A percentile compares a stretch with the other conserved stretches of the same genome.
These are phyloP conservation scores for Colletotrichum shisoi DNA, from an alignment of 2,329 filamentous ascomycete species.

Conservation along the genomic window DNA sequence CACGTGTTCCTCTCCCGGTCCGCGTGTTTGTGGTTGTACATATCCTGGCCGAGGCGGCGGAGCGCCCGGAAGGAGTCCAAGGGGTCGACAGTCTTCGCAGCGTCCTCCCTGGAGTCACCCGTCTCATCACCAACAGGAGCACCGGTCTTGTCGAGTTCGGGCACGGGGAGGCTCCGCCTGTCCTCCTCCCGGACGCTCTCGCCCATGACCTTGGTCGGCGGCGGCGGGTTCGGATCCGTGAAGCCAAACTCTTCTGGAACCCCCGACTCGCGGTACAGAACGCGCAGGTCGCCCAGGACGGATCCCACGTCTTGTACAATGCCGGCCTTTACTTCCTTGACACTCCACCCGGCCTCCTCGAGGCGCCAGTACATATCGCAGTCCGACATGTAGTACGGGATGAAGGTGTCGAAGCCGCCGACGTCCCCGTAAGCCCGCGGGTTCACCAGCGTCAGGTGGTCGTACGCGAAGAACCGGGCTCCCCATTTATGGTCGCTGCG, in stretches of 20 bases:
- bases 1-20: slow-evolving; percentile 57
- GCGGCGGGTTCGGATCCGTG: slow-evolving; percentile 50
- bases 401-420: slow-evolving; percentile 65
- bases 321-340: slow-evolving; percentile 50
- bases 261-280: slow-evolving; percentile 55
- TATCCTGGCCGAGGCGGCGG: slow-evolving; percentile 44
- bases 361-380: slow-evolving; percentile 63
- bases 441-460: slow-evolving; percentile 66
- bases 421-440: slow-evolving; percentile 59
- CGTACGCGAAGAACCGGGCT: slow-evolving; percentile 64
- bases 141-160: neutral
- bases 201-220: neutral
- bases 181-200: neutral
- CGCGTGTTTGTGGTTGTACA: slow-evolving; percentile 56
- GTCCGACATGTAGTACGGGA: slow-evolving; percentile 66
- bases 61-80: slow-evolving; percentile 24
- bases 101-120: neutral
- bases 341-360: slow-evolving; percentile 55
- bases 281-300: slow-evolving; percentile 56
- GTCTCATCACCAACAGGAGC: neutral
- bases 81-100: slow-evolving; percentile 10
- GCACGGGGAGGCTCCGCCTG: slow-evolving; percentile 3
- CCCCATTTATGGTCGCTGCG: slow-evolving; percentile 55
- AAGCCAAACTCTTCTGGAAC: slow-evolving; percentile 46
- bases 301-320: slow-evolving; percentile 57